Base-by-base conservation (phyloP, 768 basidiomycete genomes). In the Leccinellum rugosiceps region DNA sequence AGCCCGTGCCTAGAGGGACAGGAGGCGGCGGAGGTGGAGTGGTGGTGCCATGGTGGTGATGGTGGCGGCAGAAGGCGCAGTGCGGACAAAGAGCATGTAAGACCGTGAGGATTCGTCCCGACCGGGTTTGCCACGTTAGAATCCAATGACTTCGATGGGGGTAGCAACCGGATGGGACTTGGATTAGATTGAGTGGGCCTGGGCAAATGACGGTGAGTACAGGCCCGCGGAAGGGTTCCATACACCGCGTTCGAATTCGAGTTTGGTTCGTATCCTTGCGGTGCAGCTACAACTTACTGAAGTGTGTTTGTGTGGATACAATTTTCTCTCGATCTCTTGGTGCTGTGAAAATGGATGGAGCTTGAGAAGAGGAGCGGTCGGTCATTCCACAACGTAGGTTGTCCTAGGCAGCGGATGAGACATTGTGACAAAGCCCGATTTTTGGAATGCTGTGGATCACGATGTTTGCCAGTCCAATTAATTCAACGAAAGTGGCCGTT, bases 121-220 rank as follows among this genome's bases (percentile, higher is more conserved):
- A 31, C 11, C 10, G 2, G 60, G 21, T 46, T 66, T 60, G 30
- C 31, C 55, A 28, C 59, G 72, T 66, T 66, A 73, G 53, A 72
- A 73, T 35, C 73, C 72, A 50, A 52, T 57, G 46, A 72, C 57
- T 15, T 68, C 70, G 59, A 73, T 57, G 5, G 66, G n/a, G 52
- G 58, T 63, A 63, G 52, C 51, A 59, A 1, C 61, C 61, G 0
- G 58, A 26, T 0, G 67, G 67, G 17, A 67, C 65, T 15, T 44
- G 59, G 23, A 69, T 58, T 2, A 58, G 52, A 14, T 9, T 28
- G 7, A 63, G 60, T 43, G 5, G 62, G 59, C 2, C 53, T 48
- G 21, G 43, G 52, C 7, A 35, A 44, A 25, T 10, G 45, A 3
- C 35, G 6, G 35, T 38, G 25, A n/a, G n/a, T n/a, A n/a, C n/a